Conservation (phyloP, 208 protist species). For the Crithidia sp. region DNA sequence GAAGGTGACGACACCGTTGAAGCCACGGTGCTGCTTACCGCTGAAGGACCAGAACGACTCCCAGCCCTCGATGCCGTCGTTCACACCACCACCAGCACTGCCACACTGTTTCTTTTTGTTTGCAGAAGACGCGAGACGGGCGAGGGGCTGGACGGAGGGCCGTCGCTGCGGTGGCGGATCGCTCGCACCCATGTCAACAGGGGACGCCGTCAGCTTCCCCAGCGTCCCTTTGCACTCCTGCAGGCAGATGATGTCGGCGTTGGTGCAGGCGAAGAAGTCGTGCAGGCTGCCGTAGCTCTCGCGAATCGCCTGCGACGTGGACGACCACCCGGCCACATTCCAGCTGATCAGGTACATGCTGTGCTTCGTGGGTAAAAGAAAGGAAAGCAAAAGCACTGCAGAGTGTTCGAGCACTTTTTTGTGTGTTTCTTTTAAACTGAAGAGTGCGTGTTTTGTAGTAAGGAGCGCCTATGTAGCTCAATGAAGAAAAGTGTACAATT, state of each 20-base stretch:
- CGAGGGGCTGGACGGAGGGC: slow-evolving; percentile 16
- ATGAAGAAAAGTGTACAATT: no score
- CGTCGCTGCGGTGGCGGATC: slow-evolving; percentile 39
- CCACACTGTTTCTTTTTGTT: background rate
- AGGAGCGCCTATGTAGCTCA: no score
- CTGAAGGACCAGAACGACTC: slow-evolving; percentile 89
- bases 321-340: slow-evolving; percentile 90
- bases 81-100: slow-evolving; percentile 12
- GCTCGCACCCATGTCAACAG: slow-evolving; percentile 69
- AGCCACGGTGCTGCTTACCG: slow-evolving; percentile 65
- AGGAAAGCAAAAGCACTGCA: background rate
- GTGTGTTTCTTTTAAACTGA: background rate
- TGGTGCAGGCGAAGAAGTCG: slow-evolving; percentile 66
- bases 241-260: slow-evolving; percentile 81
- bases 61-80: slow-evolving; percentile 64
- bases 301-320: slow-evolving; percentile 65
- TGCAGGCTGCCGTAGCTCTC: slow-evolving; percentile 80
- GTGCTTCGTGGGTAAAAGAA: background rate
- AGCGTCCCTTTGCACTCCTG: slow-evolving; percentile 86
- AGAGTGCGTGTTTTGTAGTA: no score
- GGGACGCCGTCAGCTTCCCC: slow-evolving; percentile 53
- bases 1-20: slow-evolving; percentile 91
- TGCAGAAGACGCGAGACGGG: slow-evolving; percentile 7
- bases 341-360: slow-evolving; percentile 87
- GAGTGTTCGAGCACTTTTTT: background rate